Evolutionary conservation across 2,329 filamentous ascomycete genomes (phyloP).

Genomic region (Trichoderma sp.): DNA sequence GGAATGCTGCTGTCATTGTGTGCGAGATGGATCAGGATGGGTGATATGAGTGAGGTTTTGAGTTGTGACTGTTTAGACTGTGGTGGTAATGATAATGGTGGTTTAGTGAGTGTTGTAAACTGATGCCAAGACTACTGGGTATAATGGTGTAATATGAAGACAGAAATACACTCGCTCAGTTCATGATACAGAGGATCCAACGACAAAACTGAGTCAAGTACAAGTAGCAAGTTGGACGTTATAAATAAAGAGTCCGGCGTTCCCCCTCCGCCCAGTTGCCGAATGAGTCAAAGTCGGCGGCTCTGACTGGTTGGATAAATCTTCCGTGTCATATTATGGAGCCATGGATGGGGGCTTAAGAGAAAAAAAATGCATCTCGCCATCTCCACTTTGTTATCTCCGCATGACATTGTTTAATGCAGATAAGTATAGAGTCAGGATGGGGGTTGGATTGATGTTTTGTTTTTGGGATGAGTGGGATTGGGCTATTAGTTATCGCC

Average conservation of each 20-base stretch:
- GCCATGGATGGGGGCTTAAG: background rate
- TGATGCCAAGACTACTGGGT: background rate
- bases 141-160: background rate
- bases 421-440: background rate
- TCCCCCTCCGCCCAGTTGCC: slow-evolving; percentile 6
- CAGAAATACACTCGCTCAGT: background rate
- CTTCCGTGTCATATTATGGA: background rate
- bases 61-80: background rate
- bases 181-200: background rate
- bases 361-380: background rate
- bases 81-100: background rate
- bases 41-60: background rate
- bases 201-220: background rate
- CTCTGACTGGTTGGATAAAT: slow-evolving; percentile 2
- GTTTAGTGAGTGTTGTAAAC: background rate
- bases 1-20: slow-evolving; percentile 3
- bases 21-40: background rate
- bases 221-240: background rate
- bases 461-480: background rate
- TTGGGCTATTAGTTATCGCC: background rate
- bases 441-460: background rate
- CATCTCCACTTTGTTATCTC: slow-evolving; percentile 1
- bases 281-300: slow-evolving; percentile 17
- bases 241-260: background rate
- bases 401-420: background rate